Evolutionary conservation across 2,329 filamentous ascomycete species (phyloP).

Genomic region (Penicillium sumatraense): DNA sequence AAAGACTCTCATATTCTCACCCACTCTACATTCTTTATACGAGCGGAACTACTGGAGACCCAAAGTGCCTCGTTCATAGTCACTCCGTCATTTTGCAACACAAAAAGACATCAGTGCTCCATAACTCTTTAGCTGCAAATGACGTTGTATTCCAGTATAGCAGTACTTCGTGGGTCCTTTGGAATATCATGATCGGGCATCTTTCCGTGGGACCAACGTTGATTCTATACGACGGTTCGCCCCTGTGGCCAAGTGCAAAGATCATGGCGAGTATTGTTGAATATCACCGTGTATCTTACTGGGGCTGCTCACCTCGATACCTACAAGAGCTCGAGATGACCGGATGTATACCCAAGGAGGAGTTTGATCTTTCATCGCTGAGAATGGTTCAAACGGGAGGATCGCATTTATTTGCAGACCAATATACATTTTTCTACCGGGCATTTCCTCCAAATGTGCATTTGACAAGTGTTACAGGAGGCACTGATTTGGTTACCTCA

Average conservation of each 20-base stretch:
- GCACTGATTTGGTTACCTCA: constrained; percentile 53
- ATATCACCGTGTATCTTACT: constrained; percentile 30
- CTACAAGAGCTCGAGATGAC: constrained; percentile 48
- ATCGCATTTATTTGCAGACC: constrained; percentile 47
- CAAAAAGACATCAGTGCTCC: constrained; percentile 50
- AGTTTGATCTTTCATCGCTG: constrained; percentile 44
- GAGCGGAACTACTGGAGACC: constrained; percentile 49
- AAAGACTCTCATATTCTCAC: constrained; percentile 45
- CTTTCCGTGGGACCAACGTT: constrained; percentile 47
- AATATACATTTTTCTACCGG: constrained; percentile 47
- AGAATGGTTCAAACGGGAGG: constrained; percentile 53
- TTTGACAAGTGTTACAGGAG: constrained; percentile 50
- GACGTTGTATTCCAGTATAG: constrained; percentile 53
- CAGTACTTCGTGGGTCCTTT: constrained; percentile 54
- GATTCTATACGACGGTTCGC: constrained; percentile 51
- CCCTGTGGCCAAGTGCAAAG: constrained; percentile 45
- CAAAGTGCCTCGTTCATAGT: constrained; percentile 53
- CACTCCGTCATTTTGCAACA: constrained; percentile 50
- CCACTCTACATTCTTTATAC: constrained; percentile 52
- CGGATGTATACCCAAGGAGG: constrained; percentile 38
- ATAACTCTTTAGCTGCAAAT: constrained; percentile 47
- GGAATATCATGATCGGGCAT: constrained; percentile 51
- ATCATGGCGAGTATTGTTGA: constrained; percentile 29
- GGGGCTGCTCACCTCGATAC: constrained; percentile 51
- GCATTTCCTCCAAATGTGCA: constrained; percentile 44